Evolutionary conservation across 2,329 filamentous ascomycete species (phyloP).

Genomic region (Fusarium albidum): DNA sequence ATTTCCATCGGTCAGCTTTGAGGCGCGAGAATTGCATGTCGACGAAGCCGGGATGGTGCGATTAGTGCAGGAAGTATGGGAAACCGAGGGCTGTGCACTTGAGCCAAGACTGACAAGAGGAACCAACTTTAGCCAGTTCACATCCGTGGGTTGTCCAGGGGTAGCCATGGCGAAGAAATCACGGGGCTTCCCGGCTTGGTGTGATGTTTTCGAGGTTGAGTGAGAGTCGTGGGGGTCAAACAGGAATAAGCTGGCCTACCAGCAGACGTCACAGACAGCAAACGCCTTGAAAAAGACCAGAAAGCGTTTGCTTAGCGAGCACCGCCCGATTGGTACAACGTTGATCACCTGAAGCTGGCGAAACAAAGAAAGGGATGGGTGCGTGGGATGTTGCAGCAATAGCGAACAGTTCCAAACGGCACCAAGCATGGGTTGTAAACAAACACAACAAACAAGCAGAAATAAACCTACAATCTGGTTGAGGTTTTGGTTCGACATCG

Average conservation of each 20-base stretch:
- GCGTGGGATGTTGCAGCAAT: neutral
- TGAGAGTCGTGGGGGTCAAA: neutral
- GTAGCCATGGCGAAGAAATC: too few relatives aligned
- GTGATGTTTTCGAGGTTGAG: neutral
- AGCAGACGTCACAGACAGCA: neutral
- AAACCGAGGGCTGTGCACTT: neutral
- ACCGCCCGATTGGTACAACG: neutral
- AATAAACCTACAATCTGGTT: constrained; percentile 87
- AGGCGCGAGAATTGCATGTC: neutral
- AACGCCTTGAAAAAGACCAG: neutral
- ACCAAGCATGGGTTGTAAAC: neutral
- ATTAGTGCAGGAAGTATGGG: neutral
- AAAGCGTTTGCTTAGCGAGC: neutral
- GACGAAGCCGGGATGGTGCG: neutral
- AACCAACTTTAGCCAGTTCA: too few relatives aligned
- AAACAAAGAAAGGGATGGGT: too few relatives aligned
- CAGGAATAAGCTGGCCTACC: neutral
- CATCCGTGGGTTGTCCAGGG: too few relatives aligned
- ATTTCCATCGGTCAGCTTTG: constrained; percentile 13
- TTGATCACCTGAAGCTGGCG: too few relatives aligned
- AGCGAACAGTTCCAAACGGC: neutral
- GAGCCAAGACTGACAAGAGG: neutral
- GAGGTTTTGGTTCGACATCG: constrained; percentile 84
- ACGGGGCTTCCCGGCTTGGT: too few relatives aligned
- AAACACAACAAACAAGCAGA: constrained; percentile 4